These are phyloP conservation scores for Begonia loranthoides DNA, from an alignment of 306 rosid genomes.

Conservation along the genomic window DNA sequence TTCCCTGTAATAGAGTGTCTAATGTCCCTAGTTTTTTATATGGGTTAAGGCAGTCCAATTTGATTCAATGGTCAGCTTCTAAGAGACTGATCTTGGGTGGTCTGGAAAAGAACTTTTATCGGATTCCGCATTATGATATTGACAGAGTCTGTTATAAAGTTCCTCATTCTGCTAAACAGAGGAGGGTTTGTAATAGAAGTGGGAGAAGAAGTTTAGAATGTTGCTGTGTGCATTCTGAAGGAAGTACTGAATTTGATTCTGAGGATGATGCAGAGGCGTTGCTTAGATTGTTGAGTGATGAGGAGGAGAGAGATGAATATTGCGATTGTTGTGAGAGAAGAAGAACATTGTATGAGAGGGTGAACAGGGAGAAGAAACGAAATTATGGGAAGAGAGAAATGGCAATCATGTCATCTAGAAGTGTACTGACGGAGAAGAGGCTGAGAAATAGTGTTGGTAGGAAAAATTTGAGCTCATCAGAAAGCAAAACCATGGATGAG, in stretches of 20 bases:
- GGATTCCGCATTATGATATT: constrained; percentile 27
- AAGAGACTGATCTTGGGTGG: constrained; percentile 55
- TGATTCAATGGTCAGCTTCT: constrained; percentile 60
- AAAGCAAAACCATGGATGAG: constrained; percentile 8
- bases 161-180: constrained; percentile 24
- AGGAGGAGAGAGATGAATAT: constrained; percentile 23
- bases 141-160: constrained; percentile 26
- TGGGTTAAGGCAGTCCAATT: constrained; percentile 72
- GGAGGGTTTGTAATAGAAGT: constrained; percentile 21
- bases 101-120: constrained; percentile 23
- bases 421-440: constrained; percentile 26
- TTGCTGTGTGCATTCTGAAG: constrained; percentile 21
- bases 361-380: constrained; percentile 24
- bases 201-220: constrained; percentile 30
- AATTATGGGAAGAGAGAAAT: constrained; percentile 25
- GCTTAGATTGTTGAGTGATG: constrained; percentile 70
- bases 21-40: constrained; percentile 24
- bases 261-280: constrained; percentile 41
- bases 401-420: constrained; percentile 20
- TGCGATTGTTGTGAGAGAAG: constrained; percentile 21
- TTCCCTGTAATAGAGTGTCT: constrained; percentile 31
- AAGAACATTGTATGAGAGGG: constrained; percentile 25
- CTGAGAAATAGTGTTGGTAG: constrained; percentile 9
- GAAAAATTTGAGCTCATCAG: constrained; percentile 1
- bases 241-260: constrained; percentile 28